Evolutionary conservation across 345 rosid species (phyloP), one percentile per base, ranked within the genome.

Genomic region (Camelina laxa): DNA sequence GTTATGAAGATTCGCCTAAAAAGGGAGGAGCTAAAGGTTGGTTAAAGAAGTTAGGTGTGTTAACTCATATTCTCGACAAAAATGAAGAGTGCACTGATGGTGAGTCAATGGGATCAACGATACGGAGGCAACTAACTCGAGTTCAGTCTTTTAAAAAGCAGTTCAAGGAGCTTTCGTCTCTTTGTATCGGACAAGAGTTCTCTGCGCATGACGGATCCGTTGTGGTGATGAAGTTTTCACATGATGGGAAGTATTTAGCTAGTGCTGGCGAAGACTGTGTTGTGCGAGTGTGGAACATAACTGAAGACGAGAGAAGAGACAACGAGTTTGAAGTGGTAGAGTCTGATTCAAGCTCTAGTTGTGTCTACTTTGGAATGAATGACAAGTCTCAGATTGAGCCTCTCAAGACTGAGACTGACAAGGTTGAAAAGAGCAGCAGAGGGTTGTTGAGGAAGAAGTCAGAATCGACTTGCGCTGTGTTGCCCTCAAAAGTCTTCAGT

Each of bases 191-290:
- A 54, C 95, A 91, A 77, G 95, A 89, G 50, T 85, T 89, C 82
- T 64, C 73, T 6, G 97, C 91, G 3, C 97, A 91, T 13, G 81
- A 85, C 14, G 95, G 95, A 62, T 85, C 90, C 41, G 89, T 89
- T 61, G 81, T 81, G 39, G 81, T 90, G 6, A 86, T 89, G 91
- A 91, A 91, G 75, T 89, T 91, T 67, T 89, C 91, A 75, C 84
- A 72, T 7, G 95, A 89, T 75, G 92, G 97, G 11, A 81, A 76
- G 48, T 84, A 84, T 75, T 73, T 91, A 76, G 97, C 95, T 11
- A 89, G 80, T 73, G 89, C 90, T 17, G 97, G 97, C 36, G 92
- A 87, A 72, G 95, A 89, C 81, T 70, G 85, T 65, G 79, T 83
- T 36, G 87, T 91, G 62, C 82, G 93, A 31, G 89, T 91, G 47